Evolutionary conservation across 2,329 filamentous ascomycete species (phyloP), one percentile per base, ranked within the genome.

Genomic region (Stachybotrys echinatus): DNA sequence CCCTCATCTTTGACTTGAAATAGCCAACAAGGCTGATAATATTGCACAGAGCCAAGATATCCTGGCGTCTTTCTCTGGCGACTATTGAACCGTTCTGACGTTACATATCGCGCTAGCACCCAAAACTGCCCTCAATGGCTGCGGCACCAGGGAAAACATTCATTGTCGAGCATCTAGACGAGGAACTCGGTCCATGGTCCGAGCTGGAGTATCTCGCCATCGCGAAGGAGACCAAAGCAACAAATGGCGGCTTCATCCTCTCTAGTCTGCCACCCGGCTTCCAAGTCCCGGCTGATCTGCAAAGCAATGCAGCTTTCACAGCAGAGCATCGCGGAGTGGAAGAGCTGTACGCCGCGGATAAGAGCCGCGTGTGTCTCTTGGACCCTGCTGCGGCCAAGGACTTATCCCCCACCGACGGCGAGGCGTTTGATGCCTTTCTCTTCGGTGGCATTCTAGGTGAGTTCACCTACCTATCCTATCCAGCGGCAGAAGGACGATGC

Each of bases 141-240:
- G 27, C 27, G 2, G 14, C 27, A 8, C 3, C 10, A 34, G 66
- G 67, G 56, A 88, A 91, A 70, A 92, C 84, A 42, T 96, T 94
- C 72, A 88, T 97, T 62, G 92, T 97, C 60, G 92, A 97, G 75
- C 92, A 99, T 71, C 84, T 99, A 56, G 94, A 99, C 73, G 86
- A 89, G 39, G 94, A 99, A 70, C 80, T 99, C 23, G 94, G 95
- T 31, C 81, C 84, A 39, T 99, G 94, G 94, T 97, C 94, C 21
- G 84, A 89, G 55, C 81, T 97, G 48, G 94, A 99, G 74, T 99
- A 99, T 73, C 75, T 83, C 49, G 82, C 87, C 62, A 96, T 99
- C 65, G 90, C 90, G 47, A 75, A 80, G 53, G 94, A 99, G 74
- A 90, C 88, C 48, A 74, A 83, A 54, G 77, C 78, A 21, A 72